Conservation (phyloP, 2,329 filamentous ascomycete species). For the Dactylellina sp. region DNA sequence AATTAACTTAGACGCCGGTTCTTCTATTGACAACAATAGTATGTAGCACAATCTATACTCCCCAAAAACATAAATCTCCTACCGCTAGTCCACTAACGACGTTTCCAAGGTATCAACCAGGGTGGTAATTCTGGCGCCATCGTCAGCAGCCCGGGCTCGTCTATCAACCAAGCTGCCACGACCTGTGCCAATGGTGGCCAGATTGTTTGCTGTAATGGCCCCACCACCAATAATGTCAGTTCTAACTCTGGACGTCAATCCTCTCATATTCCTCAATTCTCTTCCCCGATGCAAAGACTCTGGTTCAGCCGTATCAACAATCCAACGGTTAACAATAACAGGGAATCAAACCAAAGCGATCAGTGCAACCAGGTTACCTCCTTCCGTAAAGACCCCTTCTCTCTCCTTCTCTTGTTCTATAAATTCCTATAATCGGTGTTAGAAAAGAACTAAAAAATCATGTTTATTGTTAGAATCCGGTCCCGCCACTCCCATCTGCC, state of each 20-base stretch:
- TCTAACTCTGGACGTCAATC: slow-evolving; percentile 39
- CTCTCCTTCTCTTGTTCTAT: not conserved
- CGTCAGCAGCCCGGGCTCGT: slow-evolving; percentile 23
- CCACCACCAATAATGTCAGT: slow-evolving; percentile 24
- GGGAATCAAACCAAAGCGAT: slow-evolving; percentile 26
- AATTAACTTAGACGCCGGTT: slow-evolving; percentile 27
- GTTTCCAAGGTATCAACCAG: slow-evolving; percentile 37
- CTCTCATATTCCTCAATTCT: slow-evolving; percentile 36
- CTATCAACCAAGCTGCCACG: slow-evolving; percentile 37
- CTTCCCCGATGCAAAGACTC: slow-evolving; percentile 23
- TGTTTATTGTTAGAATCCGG: slow-evolving; percentile 41
- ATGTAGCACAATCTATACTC: not conserved
- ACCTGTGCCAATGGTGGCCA: slow-evolving; percentile 50
- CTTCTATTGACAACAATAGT: slow-evolving; percentile 37
- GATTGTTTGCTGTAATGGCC: slow-evolving; percentile 48
- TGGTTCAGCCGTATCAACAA: slow-evolving; percentile 24
- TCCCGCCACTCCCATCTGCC: slow-evolving; percentile 25
- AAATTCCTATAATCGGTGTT: no score
- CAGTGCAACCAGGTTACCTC: slow-evolving; percentile 39
- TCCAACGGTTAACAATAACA: slow-evolving; percentile 38
- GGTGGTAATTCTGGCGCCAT: slow-evolving; percentile 44
- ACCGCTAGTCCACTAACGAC: no score
- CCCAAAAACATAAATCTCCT: not conserved
- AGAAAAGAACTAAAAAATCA: no score
- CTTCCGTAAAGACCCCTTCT: slow-evolving; percentile 9